Evolutionary conservation across 768 basidiomycete genomes (phyloP).

Genomic region (Saitozyma podzolica): DNA sequence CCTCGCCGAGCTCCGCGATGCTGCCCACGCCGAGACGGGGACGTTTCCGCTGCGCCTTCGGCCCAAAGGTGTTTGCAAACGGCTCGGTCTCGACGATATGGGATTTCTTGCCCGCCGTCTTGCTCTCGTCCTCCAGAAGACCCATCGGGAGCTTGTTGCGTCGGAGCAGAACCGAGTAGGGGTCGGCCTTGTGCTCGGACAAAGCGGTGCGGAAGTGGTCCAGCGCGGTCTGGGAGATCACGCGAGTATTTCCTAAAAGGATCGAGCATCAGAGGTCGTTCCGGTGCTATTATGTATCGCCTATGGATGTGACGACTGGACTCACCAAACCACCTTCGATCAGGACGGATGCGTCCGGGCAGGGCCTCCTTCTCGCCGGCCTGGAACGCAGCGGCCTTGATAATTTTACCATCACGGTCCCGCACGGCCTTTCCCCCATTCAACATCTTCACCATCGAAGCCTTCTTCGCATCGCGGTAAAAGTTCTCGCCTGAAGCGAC

Average conservation of each 20-base stretch:
- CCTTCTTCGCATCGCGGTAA: slow-evolving; percentile 93
- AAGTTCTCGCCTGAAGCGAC: slow-evolving; percentile 77
- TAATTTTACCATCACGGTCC: slow-evolving; percentile 87
- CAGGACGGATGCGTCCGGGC: slow-evolving; percentile 88
- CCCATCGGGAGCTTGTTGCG: slow-evolving; percentile 98
- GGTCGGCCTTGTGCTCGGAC: slow-evolving; percentile 79
- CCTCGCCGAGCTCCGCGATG: slow-evolving; percentile 78
- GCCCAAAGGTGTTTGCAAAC: slow-evolving; percentile 90
- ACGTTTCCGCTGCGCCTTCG: slow-evolving; percentile 89
- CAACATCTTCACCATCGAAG: slow-evolving; percentile 82
- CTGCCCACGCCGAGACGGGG: slow-evolving; percentile 83
- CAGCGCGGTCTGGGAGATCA: slow-evolving; percentile 92
- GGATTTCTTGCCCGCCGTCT: slow-evolving; percentile 79
- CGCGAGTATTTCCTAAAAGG: slow-evolving; percentile 84
- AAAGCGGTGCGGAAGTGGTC: slow-evolving; percentile 95
- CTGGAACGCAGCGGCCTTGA: slow-evolving; percentile 91
- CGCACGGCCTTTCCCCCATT: slow-evolving; percentile 86
- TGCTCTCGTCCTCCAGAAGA: slow-evolving; percentile 82
- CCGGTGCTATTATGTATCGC: not conserved
- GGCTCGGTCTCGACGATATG: slow-evolving; percentile 97
- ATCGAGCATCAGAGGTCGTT: not conserved
- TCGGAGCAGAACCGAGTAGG: slow-evolving; percentile 89
- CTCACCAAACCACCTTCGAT: slow-evolving; percentile 96
- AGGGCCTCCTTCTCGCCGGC: slow-evolving; percentile 89
- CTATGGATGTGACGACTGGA: not conserved